Conservation (phyloP, 345 rosid species). For the Anastatica hierochuntica region DNA sequence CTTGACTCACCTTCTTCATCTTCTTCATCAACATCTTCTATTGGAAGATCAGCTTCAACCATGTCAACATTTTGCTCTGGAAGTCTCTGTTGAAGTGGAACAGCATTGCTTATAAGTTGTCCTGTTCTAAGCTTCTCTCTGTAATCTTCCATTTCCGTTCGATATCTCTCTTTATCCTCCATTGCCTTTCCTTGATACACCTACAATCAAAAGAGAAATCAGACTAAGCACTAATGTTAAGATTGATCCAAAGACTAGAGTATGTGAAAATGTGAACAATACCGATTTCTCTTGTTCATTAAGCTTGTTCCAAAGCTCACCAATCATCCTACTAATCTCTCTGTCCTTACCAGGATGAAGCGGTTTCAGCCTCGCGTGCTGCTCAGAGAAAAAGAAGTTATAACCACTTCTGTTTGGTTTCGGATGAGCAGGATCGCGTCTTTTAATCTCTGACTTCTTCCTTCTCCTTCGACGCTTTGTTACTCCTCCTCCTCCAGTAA, state of each 20-base stretch:
- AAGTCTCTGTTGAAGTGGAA: constrained; percentile 61
- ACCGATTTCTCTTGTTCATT: constrained; percentile 58
- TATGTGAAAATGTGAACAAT: neutral
- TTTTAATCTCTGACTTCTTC: constrained; percentile 79
- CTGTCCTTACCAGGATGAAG: constrained; percentile 92
- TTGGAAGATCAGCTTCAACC: constrained; percentile 39
- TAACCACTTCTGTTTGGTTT: constrained; percentile 95
- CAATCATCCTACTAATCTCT: constrained; percentile 89
- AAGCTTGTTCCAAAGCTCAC: constrained; percentile 87
- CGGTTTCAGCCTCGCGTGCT: constrained; percentile 83
- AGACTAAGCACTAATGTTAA: neutral
- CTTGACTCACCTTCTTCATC: constrained; percentile 48
- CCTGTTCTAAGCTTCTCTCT: constrained; percentile 54
- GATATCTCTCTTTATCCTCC: constrained; percentile 82
- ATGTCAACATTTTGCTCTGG: constrained; percentile 40
- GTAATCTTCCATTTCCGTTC: constrained; percentile 79
- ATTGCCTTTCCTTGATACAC: constrained; percentile 74
- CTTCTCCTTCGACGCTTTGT: constrained; percentile 75
- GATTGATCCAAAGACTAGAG: no score
- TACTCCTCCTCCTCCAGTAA: constrained; percentile 25
- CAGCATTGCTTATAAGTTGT: constrained; percentile 49
- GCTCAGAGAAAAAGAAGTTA: constrained; percentile 94
- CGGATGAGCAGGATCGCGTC: constrained; percentile 93
- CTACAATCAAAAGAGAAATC: constrained; percentile 25
- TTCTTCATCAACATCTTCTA: constrained; percentile 32